Conservation (phyloP, 352 stramenopile species). For the Phytophthora vignae region DNA sequence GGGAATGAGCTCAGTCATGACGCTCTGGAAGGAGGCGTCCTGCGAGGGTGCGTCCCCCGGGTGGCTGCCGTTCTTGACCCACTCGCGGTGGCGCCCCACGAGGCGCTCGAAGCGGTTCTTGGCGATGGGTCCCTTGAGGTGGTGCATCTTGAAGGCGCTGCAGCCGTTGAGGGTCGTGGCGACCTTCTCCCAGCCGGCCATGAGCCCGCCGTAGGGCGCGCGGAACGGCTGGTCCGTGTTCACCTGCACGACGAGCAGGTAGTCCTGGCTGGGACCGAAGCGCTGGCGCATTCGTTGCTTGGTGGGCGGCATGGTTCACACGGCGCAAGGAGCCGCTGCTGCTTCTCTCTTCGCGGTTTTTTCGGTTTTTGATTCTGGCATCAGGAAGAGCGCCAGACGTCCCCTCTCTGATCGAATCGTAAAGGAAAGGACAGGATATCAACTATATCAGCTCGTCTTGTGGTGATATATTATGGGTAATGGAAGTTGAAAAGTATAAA, state of each 20-base stretch:
- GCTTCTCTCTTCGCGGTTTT: slow-evolving; percentile 25
- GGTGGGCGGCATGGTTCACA: slow-evolving; percentile 28
- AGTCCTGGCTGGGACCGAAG: slow-evolving; percentile 41
- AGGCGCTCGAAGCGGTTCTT: slow-evolving; percentile 52
- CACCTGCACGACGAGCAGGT: slow-evolving; percentile 41
- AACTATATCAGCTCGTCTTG: neutral
- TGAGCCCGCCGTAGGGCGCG: slow-evolving; percentile 38
- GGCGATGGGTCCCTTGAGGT: slow-evolving; percentile 45
- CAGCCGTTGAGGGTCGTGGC: slow-evolving; percentile 43
- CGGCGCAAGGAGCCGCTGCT: neutral
- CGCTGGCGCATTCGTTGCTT: slow-evolving; percentile 43
- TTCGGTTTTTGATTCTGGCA: slow-evolving; percentile 24
- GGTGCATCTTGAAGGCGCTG: slow-evolving; percentile 48
- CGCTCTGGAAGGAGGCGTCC: slow-evolving; percentile 32
- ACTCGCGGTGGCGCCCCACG: slow-evolving; percentile 31
- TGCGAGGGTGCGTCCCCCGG: slow-evolving; percentile 27
- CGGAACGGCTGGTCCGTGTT: slow-evolving; percentile 42
- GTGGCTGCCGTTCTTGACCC: slow-evolving; percentile 36
- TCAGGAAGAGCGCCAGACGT: slow-evolving; percentile 6
- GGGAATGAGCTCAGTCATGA: slow-evolving; percentile 41
- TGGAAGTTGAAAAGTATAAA: neutral
- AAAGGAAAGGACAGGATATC: neutral
- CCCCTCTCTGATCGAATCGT: neutral
- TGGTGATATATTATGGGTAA: too few relatives aligned
- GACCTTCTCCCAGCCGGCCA: slow-evolving; percentile 44